phyloP scores from a whole-genome alignment of 345 rosid species.

The Melaleuca alternifolia region DNA sequence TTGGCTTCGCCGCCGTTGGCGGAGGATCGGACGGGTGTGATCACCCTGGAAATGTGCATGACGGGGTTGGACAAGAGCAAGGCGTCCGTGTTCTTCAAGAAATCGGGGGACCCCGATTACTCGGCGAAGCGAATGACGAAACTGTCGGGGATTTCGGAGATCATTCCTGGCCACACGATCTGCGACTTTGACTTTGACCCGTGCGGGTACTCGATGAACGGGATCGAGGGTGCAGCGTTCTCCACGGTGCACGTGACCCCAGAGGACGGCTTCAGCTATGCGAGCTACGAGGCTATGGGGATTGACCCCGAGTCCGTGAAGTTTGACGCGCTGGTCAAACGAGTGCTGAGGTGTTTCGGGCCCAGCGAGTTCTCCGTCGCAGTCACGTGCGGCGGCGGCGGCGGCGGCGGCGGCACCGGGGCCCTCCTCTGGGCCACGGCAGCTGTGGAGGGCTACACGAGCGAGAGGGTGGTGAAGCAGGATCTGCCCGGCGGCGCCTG shows the following conservation, averaged over 20 bases:
- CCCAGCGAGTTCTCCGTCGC: slow-evolving; percentile 57
- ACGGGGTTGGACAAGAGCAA: slow-evolving; percentile 47
- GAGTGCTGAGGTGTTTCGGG: slow-evolving; percentile 43
- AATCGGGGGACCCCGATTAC: neutral
- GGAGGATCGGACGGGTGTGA: neutral
- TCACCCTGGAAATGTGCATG: slow-evolving; percentile 72
- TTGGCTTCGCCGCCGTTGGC: neutral
- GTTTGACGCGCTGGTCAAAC: slow-evolving; percentile 24
- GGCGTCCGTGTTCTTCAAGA: slow-evolving; percentile 49
- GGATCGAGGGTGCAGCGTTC: slow-evolving; percentile 32
- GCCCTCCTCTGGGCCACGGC: neutral
- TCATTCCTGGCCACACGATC: slow-evolving; percentile 51
- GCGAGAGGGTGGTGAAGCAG: slow-evolving; percentile 28
- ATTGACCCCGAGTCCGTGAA: slow-evolving; percentile 24
- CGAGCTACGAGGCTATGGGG: slow-evolving; percentile 68
- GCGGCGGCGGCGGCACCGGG: slow-evolving; percentile 13
- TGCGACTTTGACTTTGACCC: slow-evolving; percentile 74
- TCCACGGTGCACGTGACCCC: slow-evolving; percentile 87
- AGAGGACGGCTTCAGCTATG: slow-evolving; percentile 73
- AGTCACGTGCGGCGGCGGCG: slow-evolving; percentile 15
- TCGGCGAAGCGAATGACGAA: slow-evolving; percentile 45
- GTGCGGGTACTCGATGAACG: slow-evolving; percentile 80
- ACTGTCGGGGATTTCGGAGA: slow-evolving; percentile 42
- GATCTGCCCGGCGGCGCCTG: slow-evolving; percentile 30
- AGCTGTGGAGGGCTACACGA: slow-evolving; percentile 29